Evolutionary conservation across 1,139 yeast genomes (phyloP), one percentile per base, ranked within the genome.

Genomic region (Hyphopichia burtonii): DNA sequence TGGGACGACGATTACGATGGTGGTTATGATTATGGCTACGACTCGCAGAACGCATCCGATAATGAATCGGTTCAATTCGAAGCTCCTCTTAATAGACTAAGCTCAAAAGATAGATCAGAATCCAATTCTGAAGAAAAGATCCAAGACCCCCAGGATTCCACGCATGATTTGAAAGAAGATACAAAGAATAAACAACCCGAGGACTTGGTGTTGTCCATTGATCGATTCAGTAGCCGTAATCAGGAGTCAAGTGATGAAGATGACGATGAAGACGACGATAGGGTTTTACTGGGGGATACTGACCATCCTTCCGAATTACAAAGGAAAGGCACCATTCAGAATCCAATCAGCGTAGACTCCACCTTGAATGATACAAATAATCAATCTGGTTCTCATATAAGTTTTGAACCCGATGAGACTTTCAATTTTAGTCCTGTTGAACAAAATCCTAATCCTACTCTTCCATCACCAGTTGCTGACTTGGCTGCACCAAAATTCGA

Each of bases 1-100:
- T 80, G 86, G 84, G 77, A 63, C 33, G 76, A 71, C 39, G 70
- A 63, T 7, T 62, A 62, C 42, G 68, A 63, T 36, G 60, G 63
- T 44, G 68, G 57, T 11, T 50, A 54, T 20, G 53, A 44, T 19
- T 52, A 43, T 12, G 36, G 36, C n/a, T 25, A 25, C n/a, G 7
- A 18, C 28, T 34, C 19, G 11, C 31, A 16, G 8, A 8, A 20
- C 16, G 48, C 32, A 2, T 33, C 41, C 8, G 40, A 40, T 30
- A 12, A 36, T 17, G 44, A 31, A 9, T n/a, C 35, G n/a, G 30
- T 27, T 25, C 39, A 40, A 39, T 16, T 16, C 31, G 17, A 36
- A 31, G 12, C 28, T 4, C 18, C 32, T 6, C 9, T 30, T n/a
- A 16, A 14, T 15, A 15, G 14, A n/a, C 4, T 3, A 4, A 17